phyloP scores from a whole-genome alignment of 192 early-diverging fungal genomes.

The Umbelopsis isabellina region DNA sequence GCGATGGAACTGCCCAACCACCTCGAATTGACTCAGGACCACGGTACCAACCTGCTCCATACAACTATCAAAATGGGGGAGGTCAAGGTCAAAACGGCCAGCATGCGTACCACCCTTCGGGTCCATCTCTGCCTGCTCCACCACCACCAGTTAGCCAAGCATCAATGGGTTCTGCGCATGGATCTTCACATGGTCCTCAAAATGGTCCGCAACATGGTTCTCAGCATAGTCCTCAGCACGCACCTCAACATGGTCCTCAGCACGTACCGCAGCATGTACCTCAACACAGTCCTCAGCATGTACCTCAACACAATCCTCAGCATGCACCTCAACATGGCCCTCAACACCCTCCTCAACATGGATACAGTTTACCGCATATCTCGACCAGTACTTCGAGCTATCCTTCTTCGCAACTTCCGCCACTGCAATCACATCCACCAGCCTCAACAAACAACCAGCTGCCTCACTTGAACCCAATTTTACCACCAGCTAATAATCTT shows the following conservation, averaged over 20 bases:
- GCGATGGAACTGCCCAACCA: too few species aligned
- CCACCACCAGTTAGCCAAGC: too few species aligned
- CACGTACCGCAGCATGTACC: background rate
- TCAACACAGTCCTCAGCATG: background rate
- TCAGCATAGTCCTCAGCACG: background rate
- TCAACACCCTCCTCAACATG: background rate
- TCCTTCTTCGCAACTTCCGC: background rate
- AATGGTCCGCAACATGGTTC: background rate
- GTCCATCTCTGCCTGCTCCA: too few species aligned
- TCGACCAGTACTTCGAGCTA: background rate
- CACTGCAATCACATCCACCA: conserved; percentile 10
- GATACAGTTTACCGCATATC: background rate
- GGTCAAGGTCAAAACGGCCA: too few species aligned
- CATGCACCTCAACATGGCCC: background rate
- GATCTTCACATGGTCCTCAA: too few species aligned
- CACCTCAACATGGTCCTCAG: background rate
- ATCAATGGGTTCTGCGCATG: background rate
- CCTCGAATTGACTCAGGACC: too few species aligned
- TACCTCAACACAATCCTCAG: background rate
- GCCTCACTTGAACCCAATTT: background rate
- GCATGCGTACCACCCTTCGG: too few species aligned
- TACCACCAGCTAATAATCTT: background rate
- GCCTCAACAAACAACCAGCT: conserved; percentile 1
- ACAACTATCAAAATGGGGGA: too few species aligned
- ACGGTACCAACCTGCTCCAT: too few species aligned